Percentiles rank a stretch among this genome's conserved stretches.
Evolutionary conservation across 2,329 filamentous ascomycete genomes (phyloP).

Genomic region (Xenoacremonium recifei): DNA sequence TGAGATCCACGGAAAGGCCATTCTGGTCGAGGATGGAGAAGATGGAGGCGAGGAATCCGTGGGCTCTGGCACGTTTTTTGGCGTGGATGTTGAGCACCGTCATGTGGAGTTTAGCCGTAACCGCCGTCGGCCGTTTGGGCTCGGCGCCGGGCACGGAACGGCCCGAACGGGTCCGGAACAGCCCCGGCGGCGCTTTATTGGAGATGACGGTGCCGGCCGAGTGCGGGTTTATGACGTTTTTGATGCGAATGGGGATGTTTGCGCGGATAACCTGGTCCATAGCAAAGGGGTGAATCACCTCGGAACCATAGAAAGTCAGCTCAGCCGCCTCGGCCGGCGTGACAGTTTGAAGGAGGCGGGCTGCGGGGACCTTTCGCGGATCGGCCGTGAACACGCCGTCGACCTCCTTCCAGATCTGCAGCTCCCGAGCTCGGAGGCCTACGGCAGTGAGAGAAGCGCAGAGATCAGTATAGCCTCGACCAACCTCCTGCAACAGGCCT

Average conservation of each 20-base stretch:
- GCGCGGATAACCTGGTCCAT: constrained; percentile 95
- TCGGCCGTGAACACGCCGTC: constrained; percentile 89
- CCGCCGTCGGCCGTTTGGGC: constrained; percentile 78
- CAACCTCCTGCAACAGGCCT: constrained; percentile 85
- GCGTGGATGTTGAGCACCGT: constrained; percentile 97
- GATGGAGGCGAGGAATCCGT: constrained; percentile 92
- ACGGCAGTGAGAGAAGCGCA: constrained; percentile 92
- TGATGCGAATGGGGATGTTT: constrained; percentile 80
- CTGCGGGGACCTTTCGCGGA: constrained; percentile 88
- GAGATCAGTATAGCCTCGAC: constrained; percentile 93
- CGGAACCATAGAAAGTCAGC: constrained; percentile 89
- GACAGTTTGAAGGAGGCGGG: constrained; percentile 79
- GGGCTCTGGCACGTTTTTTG: constrained; percentile 93
- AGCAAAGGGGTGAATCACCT: constrained; percentile 97
- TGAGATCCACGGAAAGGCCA: constrained; percentile 89
- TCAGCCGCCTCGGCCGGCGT: constrained; percentile 95
- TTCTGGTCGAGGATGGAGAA: constrained; percentile 88
- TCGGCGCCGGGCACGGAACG: constrained; percentile 36
- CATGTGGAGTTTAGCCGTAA: constrained; percentile 98
- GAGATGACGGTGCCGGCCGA: constrained; percentile 81
- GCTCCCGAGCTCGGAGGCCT: constrained; percentile 78
- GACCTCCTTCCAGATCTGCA: constrained; percentile 99
- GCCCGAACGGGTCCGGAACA: constrained; percentile 58
- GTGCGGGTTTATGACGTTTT: constrained; percentile 85
- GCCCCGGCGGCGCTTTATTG: constrained; percentile 56